Conservation (phyloP, 176 grass and related monocot species). For the Oryza glumipatula region DNA sequence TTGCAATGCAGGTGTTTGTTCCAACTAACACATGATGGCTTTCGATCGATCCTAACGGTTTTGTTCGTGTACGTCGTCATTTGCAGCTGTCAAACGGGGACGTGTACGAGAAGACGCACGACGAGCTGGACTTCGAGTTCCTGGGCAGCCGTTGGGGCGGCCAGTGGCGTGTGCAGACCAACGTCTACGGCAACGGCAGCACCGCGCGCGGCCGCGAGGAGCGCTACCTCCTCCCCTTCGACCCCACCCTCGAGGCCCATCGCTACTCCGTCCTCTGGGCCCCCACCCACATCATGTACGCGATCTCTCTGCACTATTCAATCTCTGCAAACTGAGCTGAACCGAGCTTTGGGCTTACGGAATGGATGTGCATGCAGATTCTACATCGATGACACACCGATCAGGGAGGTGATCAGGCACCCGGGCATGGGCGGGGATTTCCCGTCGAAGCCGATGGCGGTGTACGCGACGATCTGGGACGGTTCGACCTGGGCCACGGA, state of each 20-base stretch:
- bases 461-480: constrained; percentile 88
- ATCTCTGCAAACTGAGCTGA: not conserved
- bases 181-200: constrained; percentile 93
- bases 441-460: constrained; percentile 82
- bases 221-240: constrained; percentile 87
- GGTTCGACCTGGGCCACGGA: constrained; percentile 83
- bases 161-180: constrained; percentile 89
- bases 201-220: constrained; percentile 81
- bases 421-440: constrained; percentile 76
- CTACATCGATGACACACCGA: constrained; percentile 76
- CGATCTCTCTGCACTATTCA: no score
- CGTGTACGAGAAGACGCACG: constrained; percentile 85
- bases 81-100: constrained; percentile 85
- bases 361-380: constrained; percentile 45
- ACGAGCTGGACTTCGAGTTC: constrained; percentile 96
- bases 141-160: constrained; percentile 76
- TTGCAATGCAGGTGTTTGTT: constrained; percentile 1
- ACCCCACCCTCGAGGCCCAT: constrained; percentile 66
- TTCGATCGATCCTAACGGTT: not conserved
- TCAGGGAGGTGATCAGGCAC: constrained; percentile 69
- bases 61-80: no score
- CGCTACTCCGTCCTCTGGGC: constrained; percentile 80
- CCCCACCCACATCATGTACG: constrained; percentile 70
- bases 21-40: not conserved
- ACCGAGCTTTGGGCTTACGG: not conserved